phyloP scores from a whole-genome alignment of 345 rosid genomes.

The Eucalyptus curtisii region DNA sequence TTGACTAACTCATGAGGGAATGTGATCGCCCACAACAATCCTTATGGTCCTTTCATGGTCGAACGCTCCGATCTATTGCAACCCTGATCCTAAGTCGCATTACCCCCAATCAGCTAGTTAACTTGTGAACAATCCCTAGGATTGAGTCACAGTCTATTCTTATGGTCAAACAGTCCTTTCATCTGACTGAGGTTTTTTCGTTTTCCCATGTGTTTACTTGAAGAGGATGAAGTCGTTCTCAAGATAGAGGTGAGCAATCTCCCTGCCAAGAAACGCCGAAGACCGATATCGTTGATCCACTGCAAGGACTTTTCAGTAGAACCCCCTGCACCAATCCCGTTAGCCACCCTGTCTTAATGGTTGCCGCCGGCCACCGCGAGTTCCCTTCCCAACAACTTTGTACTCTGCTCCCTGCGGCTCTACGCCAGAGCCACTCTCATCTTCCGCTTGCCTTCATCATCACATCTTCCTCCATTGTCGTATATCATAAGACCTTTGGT shows the following conservation, averaged over 20 bases:
- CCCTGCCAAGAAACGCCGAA: background rate
- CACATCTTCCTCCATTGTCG: background rate
- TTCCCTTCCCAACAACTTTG: background rate
- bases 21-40: no score
- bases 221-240: background rate
- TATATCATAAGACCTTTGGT: background rate
- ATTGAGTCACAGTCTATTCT: no score
- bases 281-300: background rate
- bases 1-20: no score
- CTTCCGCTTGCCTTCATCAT: background rate
- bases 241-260: background rate
- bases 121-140: no score
- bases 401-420: background rate
- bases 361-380: background rate
- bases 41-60: no score
- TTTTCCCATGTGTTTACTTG: background rate
- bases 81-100: no score
- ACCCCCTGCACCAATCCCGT: background rate
- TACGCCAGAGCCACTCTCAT: background rate
- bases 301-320: background rate
- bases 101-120: no score
- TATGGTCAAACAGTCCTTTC: background rate
- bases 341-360: background rate
- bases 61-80: fast-evolving
- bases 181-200: background rate